Base-by-base conservation (phyloP, 768 basidiomycete genomes). In the Mycena galopus region DNA sequence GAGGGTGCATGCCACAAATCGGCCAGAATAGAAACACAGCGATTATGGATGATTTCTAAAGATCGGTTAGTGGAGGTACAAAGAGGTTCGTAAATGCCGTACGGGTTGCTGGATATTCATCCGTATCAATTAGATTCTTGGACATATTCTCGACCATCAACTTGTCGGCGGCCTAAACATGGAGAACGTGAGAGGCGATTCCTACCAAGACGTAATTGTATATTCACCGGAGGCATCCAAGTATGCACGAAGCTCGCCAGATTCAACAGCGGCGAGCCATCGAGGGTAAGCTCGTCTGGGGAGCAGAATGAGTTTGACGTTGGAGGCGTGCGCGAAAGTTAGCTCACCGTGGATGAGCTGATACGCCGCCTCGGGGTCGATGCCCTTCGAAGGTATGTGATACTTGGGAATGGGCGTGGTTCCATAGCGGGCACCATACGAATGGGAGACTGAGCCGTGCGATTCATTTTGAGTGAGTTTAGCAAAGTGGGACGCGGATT, bases 351-450 rank as follows among this genome's bases (percentile, higher is more conserved):
- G 30, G n/a, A 32, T n/a, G 56, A 23, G n/a, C 69, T 88, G 86
- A 73, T 89, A 88, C 0, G 89, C 87, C 11, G 88, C 80, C 80
- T 92, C 89, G 2, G 88, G 86, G 51, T 80, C 79, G 19, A 88
- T 81, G 3, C 94, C 94, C 84, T 92, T 62, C 8, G 59, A 63
- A 9, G 73, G 59, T 27, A 75, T 42, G 25, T 84, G 84, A 80
- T 87, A 94, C 79, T 93, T 95, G 19, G 93, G 93, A 63, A 94
- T 82, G 23, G 91, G 86, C n/a, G 77, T 79, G n/a, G 91, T 91
- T 19, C 87, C 88, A 78, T 93, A 94, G 53, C 91, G 89, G 23
- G 87, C 88, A 27, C 88, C 90, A 71, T 92, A 93, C 0, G 88
- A 79, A 67, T 88, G 87, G 0, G 77, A 67, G 12, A 86, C 53